Evolutionary conservation across 306 rosid species (phyloP).

Genomic region (Acacia crassicarpa): DNA sequence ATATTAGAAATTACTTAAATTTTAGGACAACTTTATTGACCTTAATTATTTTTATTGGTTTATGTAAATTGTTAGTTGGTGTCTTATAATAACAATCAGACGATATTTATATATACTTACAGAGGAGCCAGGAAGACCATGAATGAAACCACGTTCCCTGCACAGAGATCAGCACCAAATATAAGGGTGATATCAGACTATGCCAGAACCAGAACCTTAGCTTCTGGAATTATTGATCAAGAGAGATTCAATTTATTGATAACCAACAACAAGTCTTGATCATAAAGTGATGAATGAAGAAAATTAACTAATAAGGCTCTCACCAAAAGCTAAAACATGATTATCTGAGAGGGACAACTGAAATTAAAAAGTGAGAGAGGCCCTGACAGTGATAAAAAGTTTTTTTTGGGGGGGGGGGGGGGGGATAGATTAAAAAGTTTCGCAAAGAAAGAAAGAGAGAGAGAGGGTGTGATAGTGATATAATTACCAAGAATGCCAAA

Average conservation of each 20-base stretch:
- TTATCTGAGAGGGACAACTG: not conserved
- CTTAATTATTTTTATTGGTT: too few relatives aligned
- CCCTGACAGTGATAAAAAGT: too few relatives aligned
- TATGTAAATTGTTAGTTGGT: too few relatives aligned
- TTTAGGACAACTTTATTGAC: too few relatives aligned
- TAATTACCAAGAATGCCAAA: constrained; percentile 82
- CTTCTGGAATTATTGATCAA: not conserved
- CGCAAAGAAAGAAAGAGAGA: too few relatives aligned
- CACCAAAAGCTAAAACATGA: not conserved
- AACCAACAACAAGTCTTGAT: not conserved
- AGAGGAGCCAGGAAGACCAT: constrained; percentile 88
- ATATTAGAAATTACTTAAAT: too few relatives aligned
- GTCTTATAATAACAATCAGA: too few relatives aligned
- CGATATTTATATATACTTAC: constrained; percentile 50
- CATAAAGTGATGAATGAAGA: not conserved
- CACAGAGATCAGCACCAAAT: not conserved
- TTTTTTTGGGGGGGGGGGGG: too few relatives aligned
- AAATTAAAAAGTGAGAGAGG: too few relatives aligned
- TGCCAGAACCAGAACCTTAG: not conserved
- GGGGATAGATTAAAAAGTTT: too few relatives aligned
- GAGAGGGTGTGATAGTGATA: not conserved
- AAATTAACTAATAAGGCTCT: not conserved
- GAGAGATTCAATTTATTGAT: not conserved
- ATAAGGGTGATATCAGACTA: too few relatives aligned
- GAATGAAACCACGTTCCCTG: constrained; percentile 81